These are phyloP conservation scores for Grigorovia transvaalensis DNA, from an alignment of 805 yeast genomes.

Conservation along the genomic window DNA sequence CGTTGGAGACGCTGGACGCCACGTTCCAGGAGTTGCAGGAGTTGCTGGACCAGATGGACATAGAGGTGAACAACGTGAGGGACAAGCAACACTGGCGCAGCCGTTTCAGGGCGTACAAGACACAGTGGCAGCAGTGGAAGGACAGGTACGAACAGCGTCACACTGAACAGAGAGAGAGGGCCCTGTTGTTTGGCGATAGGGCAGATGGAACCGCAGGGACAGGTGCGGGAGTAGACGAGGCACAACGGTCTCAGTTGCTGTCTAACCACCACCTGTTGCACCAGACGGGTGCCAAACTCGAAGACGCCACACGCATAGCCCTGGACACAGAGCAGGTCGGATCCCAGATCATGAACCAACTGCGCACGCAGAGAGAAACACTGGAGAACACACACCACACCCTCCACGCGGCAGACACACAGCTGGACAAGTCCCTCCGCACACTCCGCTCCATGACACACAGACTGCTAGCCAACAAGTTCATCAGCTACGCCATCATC, in stretches of 20 bases:
- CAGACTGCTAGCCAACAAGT: conserved; percentile 80
- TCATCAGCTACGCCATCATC: conserved; percentile 84
- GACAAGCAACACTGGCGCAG: conserved; percentile 60
- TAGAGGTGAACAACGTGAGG: conserved; percentile 68
- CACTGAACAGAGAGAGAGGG: conserved; percentile 62
- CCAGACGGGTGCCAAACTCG: conserved; percentile 68
- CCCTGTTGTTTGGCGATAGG: conserved; percentile 55
- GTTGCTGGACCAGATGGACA: conserved; percentile 73
- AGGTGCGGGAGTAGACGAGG: conserved; percentile 31
- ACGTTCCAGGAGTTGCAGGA: conserved; percentile 36
- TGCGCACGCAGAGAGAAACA: conserved; percentile 90
- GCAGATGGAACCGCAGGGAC: conserved; percentile 8
- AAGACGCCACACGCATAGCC: conserved; percentile 84
- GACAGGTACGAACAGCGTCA: conserved; percentile 32
- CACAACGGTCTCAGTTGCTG: conserved; percentile 73
- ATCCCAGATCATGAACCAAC: conserved; percentile 76
- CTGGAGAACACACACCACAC: conserved; percentile 78
- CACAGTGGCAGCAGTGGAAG: conserved; percentile 13
- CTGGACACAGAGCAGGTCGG: conserved; percentile 89
- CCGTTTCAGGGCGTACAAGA: conserved; percentile 48
- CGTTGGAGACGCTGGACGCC: not conserved
- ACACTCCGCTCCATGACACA: conserved; percentile 89
- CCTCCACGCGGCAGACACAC: conserved; percentile 78
- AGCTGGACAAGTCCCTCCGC: conserved; percentile 79
- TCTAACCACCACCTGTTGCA: conserved; percentile 72